Base-by-base conservation (phyloP, 106 monocot genomes). In the Phalaenopsis equestris region DNA sequence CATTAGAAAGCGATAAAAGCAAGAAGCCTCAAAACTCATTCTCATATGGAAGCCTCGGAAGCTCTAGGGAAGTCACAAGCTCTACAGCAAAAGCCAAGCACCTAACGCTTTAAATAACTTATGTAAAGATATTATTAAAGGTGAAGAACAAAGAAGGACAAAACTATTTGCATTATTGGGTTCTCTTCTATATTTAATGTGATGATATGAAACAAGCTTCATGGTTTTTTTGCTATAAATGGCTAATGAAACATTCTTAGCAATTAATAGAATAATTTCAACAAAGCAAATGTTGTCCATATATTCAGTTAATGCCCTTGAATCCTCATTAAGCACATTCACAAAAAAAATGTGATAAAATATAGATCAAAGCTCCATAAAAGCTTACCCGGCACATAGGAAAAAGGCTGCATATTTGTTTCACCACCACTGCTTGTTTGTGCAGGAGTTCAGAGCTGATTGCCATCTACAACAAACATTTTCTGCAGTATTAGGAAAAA, bases 341-440 rank as follows among this genome's bases (percentile, higher is more conserved):
- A 70, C 70, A 70, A 39, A 70, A 70, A 70, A 70, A 6, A 70
- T 37, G 18, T 56, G 8, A 61, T 4, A 70, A 70, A 70, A 70
- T 70, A 36, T 70, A 70, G 38, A 70, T 39, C 70, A 70, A 70
- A 12, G 70, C 70, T 70, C 70, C 70, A 39, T 70, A 39, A 75
- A 17, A 79, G n/a, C 90, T 84, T 91, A 94, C 99, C 78, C 83
- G 88, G 21, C 88, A 87, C 81, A 99, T 87, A 67, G 93, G 95
- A 49, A 99, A 99, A 68, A 99, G 85, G 81, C 78, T 89, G 79
- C 85, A 87, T 21, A 99, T 91, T 77, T 93, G 94, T 81, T 95
- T 93, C 30, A 95, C 78, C 56, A 91, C 80, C 58, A 95, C 80
- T 6, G 93, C 87, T 56, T 99, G 93, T 77, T 90, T 95, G 79